Percentiles rank a stretch among this genome's conserved stretches.
Conservation (phyloP, 2,329 filamentous ascomycete species). For the Fusarium mexicanum region DNA sequence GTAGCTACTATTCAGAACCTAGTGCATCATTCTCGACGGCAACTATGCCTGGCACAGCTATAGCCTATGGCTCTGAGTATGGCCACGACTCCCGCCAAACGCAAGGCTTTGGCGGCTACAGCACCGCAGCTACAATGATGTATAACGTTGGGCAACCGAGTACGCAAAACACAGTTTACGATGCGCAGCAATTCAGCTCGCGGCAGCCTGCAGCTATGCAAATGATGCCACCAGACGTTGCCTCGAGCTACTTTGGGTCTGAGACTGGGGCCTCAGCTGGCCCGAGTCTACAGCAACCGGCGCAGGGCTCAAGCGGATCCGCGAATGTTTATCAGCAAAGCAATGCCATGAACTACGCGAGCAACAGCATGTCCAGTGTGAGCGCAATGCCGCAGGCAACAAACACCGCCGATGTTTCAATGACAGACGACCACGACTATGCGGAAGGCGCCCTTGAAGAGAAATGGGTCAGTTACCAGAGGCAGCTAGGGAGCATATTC, state of each 20-base stretch:
- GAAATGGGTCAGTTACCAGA: slow-evolving; percentile 73
- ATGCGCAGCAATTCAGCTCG: slow-evolving; percentile 77
- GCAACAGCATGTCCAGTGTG: slow-evolving; percentile 57
- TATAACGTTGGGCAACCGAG: slow-evolving; percentile 78
- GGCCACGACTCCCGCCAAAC: slow-evolving; percentile 68
- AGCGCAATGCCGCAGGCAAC: slow-evolving; percentile 55
- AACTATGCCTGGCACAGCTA: slow-evolving; percentile 64
- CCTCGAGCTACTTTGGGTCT: slow-evolving; percentile 76
- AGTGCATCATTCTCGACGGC: slow-evolving; percentile 62
- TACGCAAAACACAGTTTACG: slow-evolving; percentile 74
- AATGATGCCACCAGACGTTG: slow-evolving; percentile 62
- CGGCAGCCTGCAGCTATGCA: slow-evolving; percentile 82
- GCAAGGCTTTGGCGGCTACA: slow-evolving; percentile 67
- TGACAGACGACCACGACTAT: slow-evolving; percentile 67
- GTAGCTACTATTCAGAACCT: slow-evolving; percentile 67
- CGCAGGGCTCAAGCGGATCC: slow-evolving; percentile 58
- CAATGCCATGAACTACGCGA: slow-evolving; percentile 63
- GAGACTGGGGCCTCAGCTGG: slow-evolving; percentile 60
- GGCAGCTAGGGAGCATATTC: slow-evolving; percentile 73
- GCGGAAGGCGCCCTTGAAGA: slow-evolving; percentile 68
- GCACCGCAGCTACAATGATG: slow-evolving; percentile 72
- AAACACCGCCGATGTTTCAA: slow-evolving; percentile 55
- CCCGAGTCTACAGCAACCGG: slow-evolving; percentile 61
- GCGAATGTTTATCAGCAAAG: slow-evolving; percentile 73
- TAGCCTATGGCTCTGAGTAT: slow-evolving; percentile 73